Percentiles rank a stretch among this genome's conserved stretches.
These are phyloP conservation scores for Tulasnella sp. DNA, from an alignment of 768 basidiomycete genomes.

Conservation along the genomic window DNA sequence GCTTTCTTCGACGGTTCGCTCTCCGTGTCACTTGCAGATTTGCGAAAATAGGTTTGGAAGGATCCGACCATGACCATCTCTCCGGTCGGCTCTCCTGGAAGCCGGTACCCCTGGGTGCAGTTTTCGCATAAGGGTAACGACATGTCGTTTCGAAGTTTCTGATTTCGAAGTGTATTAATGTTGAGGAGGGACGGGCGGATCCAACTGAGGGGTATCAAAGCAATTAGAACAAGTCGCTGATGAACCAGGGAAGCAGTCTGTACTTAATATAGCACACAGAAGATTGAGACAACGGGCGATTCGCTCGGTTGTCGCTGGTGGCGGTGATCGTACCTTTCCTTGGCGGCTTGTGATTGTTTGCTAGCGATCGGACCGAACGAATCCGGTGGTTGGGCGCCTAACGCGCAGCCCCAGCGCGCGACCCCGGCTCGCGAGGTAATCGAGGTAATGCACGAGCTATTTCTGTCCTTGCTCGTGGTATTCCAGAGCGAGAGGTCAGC, in stretches of 20 bases:
- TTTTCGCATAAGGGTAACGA: conserved; percentile 11
- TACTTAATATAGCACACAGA: no score
- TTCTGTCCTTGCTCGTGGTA: neutral
- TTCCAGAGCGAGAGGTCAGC: neutral
- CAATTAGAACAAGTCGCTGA: no score
- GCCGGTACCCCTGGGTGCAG: neutral
- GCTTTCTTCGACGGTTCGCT: conserved; percentile 38
- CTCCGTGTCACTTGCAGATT: neutral
- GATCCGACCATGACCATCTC: conserved; percentile 11
- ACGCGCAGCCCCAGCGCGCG: no score
- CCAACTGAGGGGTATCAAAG: no score
- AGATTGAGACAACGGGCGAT: neutral
- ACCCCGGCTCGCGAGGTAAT: no score
- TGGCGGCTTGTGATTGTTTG: neutral
- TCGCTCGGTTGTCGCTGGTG: neutral
- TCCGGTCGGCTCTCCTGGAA: conserved; percentile 23
- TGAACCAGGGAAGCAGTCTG: no score
- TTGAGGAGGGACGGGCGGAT: neutral
- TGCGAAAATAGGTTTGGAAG: neutral
- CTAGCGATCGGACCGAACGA: neutral
- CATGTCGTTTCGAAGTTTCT: neutral
- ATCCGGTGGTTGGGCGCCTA: neutral
- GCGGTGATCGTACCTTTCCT: neutral
- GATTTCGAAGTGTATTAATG: no score
- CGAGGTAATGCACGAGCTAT: neutral